These are phyloP conservation scores for Vigna trinervia DNA, from an alignment of 306 rosid species.

Conservation along the genomic window DNA sequence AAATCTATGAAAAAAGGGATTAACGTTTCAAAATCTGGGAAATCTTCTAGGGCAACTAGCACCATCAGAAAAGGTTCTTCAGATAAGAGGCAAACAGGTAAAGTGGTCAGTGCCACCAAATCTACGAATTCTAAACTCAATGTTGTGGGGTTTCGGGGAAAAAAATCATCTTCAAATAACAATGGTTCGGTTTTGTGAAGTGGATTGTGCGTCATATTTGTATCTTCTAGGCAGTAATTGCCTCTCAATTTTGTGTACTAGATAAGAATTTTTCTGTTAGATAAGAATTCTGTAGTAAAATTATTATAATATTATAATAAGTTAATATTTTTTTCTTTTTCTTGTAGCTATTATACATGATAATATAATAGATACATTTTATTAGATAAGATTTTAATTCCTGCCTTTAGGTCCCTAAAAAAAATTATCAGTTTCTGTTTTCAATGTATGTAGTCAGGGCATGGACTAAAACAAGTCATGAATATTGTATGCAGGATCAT, in stretches of 20 bases:
- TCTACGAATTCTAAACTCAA: conserved; percentile 67
- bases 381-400: no score
- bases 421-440: no score
- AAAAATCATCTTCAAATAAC: conserved; percentile 55
- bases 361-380: no score
- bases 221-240: conserved; percentile 22
- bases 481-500: no score
- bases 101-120: conserved; percentile 50
- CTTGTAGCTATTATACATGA: no score
- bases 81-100: conserved; percentile 55
- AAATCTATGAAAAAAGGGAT: conserved; percentile 53
- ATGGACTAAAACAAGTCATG: no score
- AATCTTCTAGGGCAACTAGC: conserved; percentile 49
- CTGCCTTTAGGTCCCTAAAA: no score
- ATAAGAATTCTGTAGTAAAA: conserved; percentile 6
- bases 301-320: no score
- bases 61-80: conserved; percentile 54
- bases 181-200: conserved; percentile 31
- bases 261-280: conserved; percentile 9
- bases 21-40: conserved; percentile 45
- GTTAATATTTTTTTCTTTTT: no score
- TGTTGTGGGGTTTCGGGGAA: conserved; percentile 90
- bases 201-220: conserved; percentile 33
- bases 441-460: no score
- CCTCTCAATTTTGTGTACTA: conserved; percentile 37